A percentile compares a stretch with the other conserved stretches of the same genome.
Conservation (phyloP, 495 filamentous ascomycete species). For the Chaetomium tenue region DNA sequence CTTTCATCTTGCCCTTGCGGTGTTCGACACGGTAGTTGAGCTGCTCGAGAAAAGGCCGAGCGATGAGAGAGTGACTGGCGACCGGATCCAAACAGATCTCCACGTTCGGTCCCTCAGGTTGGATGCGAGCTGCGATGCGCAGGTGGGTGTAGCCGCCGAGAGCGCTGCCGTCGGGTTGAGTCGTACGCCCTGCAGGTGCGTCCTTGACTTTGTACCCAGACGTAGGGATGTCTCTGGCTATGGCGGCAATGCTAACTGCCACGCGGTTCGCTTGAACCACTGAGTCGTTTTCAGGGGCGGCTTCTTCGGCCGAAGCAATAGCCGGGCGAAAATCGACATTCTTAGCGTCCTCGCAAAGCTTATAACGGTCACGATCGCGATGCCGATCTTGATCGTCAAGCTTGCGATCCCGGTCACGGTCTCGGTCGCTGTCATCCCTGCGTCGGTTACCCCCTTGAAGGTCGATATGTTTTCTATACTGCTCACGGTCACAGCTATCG, state of each 20-base stretch:
- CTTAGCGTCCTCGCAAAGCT: too few species aligned
- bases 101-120: background rate
- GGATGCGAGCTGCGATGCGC: background rate
- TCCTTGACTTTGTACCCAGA: background rate
- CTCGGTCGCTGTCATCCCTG: background rate
- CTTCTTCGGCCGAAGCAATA: too few species aligned
- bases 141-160: background rate
- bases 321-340: too few species aligned
- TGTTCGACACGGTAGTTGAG: background rate
- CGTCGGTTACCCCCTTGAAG: background rate
- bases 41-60: background rate
- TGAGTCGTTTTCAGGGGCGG: too few species aligned
- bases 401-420: background rate
- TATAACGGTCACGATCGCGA: too few species aligned
- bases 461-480: background rate
- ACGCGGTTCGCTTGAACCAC: too few species aligned
- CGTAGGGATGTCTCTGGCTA: too few species aligned
- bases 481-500: background rate
- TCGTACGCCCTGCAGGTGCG: background rate
- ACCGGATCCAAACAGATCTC: background rate
- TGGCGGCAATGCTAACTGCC: too few species aligned
- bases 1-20: background rate
- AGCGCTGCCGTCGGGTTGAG: background rate
- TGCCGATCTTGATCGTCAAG: too few species aligned
- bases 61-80: background rate